phyloP scores from a whole-genome alignment of 139 green algal species.

The Coelastrella sp. region DNA sequence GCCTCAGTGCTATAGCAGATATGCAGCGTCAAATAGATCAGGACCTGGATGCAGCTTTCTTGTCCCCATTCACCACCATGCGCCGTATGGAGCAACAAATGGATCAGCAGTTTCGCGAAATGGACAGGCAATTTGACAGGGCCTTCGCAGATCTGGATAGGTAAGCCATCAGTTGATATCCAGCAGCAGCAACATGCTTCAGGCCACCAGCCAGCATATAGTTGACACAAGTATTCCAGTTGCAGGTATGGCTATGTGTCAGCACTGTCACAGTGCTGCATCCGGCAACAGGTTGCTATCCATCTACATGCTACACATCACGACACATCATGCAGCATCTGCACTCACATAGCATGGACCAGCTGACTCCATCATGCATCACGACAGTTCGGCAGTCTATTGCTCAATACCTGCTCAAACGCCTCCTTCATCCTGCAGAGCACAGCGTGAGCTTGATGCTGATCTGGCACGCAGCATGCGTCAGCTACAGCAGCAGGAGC shows the following conservation, averaged over 20 bases:
- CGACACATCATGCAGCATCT: too few species aligned
- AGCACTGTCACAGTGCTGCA: too few species aligned
- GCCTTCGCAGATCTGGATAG: slow-evolving; percentile 48
- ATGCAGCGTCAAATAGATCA: slow-evolving; percentile 40
- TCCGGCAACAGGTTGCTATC: too few species aligned
- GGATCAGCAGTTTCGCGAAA: slow-evolving; percentile 24
- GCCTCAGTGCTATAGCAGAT: slow-evolving; percentile 21
- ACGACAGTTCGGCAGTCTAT: too few species aligned
- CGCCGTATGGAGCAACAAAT: slow-evolving; percentile 20
- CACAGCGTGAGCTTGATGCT: slow-evolving; percentile 36
- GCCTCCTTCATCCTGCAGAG: background rate
- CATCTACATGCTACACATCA: too few species aligned
- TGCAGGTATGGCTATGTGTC: too few species aligned
- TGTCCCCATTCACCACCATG: slow-evolving; percentile 22
- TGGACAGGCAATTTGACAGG: slow-evolving; percentile 48
- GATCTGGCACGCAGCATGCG: slow-evolving; percentile 41
- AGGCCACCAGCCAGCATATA: too few species aligned
- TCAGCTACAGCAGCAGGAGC: slow-evolving; percentile 34
- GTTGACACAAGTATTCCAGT: too few species aligned
- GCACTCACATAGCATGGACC: too few species aligned
- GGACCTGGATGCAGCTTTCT: slow-evolving; percentile 31
- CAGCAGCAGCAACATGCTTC: too few species aligned
- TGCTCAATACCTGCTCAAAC: too few species aligned
- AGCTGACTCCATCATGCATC: too few species aligned
- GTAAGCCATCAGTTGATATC: background rate